Conservation (phyloP, 129 eudicot genomes). For the Glebionis coronaria region DNA sequence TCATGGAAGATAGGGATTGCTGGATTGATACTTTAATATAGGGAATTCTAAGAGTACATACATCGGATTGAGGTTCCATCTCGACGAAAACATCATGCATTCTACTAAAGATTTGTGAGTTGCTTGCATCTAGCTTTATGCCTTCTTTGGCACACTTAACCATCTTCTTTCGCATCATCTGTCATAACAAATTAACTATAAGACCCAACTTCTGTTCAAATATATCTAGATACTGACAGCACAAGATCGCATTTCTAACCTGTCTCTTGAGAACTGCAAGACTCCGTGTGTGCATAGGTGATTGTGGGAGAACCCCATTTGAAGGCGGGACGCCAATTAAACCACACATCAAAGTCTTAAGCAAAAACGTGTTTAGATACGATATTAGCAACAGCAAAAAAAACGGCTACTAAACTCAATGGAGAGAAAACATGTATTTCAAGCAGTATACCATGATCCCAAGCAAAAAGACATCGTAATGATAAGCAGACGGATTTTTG, state of each 20-base stretch:
- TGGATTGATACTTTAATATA: too few relatives aligned
- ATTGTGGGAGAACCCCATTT: constrained; percentile 89
- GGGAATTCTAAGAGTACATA: constrained; percentile 21
- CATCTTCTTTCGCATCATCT: constrained; percentile 87
- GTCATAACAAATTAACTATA: constrained; percentile 7
- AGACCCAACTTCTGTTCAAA: constrained; percentile 1
- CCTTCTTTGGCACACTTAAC: constrained; percentile 73
- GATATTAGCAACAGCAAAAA: constrained; percentile 7
- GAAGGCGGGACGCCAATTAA: constrained; percentile 93
- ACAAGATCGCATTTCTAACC: constrained; percentile 36
- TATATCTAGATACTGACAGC: background rate
- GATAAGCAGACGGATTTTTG: constrained; percentile 84
- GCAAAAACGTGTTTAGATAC: background rate
- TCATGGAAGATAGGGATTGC: background rate
- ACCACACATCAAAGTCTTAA: constrained; percentile 85
- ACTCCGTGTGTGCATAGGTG: constrained; percentile 92
- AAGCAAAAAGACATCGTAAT: constrained; percentile 80
- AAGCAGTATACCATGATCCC: constrained; percentile 70
- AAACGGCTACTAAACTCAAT: background rate
- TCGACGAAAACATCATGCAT: constrained; percentile 86
- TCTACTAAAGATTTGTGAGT: constrained; percentile 71
- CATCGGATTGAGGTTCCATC: constrained; percentile 71
- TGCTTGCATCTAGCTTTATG: constrained; percentile 60
- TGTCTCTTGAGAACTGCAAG: constrained; percentile 77
- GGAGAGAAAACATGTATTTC: background rate